Base-by-base conservation (phyloP, 2,329 filamentous ascomycete species). In the Tolypocladium cylindrosporum region DNA sequence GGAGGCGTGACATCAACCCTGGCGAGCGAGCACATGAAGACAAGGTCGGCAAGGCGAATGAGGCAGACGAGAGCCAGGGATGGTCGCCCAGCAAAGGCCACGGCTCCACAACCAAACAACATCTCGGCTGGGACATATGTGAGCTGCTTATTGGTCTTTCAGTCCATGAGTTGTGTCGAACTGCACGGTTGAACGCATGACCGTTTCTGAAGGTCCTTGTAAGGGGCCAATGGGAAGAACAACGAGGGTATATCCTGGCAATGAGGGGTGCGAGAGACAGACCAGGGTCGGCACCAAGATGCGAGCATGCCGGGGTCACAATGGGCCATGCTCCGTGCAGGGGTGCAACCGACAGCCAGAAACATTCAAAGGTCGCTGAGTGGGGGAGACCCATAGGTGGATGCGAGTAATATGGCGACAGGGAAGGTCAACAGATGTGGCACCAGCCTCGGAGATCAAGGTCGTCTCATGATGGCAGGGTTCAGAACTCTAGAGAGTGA, bases 151-250 rank as follows among this genome's bases (percentile, higher is more conserved):
- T 36, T 51, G 48, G 31, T 9, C 31, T n/a, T 36, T 7, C 76
- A 75, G 75, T 68, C 69, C 69, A 73, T 70, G 66, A 70, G 68
- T 71, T 69, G 72, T 72, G 68, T 69, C 73, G 67, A 69, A 74
- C 70, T 73, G 71, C 69, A 73, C 75, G 76, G 75, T 75, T 74
- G 73, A 77, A 75, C 74, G 76, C 77, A 79, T 79, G 76, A 75
- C 76, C 73, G 76, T 77, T 75, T 75, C 74, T 68, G 70, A 74
- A 64, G 64, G 66, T 64, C 67, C 68, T 65, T 58, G 61, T 59
- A 61, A 64, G 61, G 62, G 64, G 61, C 77, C 76, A 78, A 78
- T 75, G 68, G 67, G 51, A 40, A 21, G 66, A 66, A 64, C 59
- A 21, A 50, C 24, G 48, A 51, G 27, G 21, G 16, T 6, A 51